Evolutionary conservation across 2,329 filamentous ascomycete genomes (phyloP).

Genomic region (Hymenoscyphus infarciens): DNA sequence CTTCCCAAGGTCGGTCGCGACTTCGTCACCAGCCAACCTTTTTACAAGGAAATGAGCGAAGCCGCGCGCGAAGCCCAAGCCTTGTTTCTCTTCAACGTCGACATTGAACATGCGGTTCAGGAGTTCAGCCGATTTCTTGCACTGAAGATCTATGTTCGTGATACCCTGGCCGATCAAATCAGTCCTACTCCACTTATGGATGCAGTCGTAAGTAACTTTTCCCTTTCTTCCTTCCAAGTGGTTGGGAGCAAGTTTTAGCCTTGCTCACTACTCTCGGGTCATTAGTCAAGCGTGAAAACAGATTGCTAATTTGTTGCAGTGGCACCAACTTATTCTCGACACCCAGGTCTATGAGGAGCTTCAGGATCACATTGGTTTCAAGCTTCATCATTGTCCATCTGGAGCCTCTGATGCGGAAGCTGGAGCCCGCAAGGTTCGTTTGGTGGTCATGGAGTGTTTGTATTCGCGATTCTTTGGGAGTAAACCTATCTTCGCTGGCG

Average conservation of each 20-base stretch:
- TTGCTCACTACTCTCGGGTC: too few species aligned
- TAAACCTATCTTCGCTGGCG: too few species aligned
- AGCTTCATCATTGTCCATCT: neutral
- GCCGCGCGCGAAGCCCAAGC: neutral
- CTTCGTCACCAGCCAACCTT: neutral
- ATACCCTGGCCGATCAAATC: neutral
- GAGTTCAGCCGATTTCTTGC: slow-evolving; percentile 4
- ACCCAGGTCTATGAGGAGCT: neutral
- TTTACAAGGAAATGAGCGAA: neutral
- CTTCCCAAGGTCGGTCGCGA: too few species aligned
- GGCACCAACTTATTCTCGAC: neutral
- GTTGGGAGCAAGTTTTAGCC: too few species aligned
- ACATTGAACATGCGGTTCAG: neutral
- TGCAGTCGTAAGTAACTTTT: neutral
- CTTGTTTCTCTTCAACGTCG: too few species aligned
- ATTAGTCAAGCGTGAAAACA: too few species aligned
- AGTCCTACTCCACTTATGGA: neutral
- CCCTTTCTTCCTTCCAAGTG: too few species aligned
- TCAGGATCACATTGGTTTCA: neutral
- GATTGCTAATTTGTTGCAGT: too few species aligned
- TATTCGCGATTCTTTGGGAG: neutral
- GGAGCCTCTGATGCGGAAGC: neutral
- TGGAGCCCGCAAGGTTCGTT: neutral
- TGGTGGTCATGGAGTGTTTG: neutral
- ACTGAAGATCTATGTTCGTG: neutral